A percentile compares a stretch with the other conserved stretches of the same genome.
These are phyloP conservation scores for Picea mariana DNA, from an alignment of 83 land plant species.

Conservation along the genomic window DNA sequence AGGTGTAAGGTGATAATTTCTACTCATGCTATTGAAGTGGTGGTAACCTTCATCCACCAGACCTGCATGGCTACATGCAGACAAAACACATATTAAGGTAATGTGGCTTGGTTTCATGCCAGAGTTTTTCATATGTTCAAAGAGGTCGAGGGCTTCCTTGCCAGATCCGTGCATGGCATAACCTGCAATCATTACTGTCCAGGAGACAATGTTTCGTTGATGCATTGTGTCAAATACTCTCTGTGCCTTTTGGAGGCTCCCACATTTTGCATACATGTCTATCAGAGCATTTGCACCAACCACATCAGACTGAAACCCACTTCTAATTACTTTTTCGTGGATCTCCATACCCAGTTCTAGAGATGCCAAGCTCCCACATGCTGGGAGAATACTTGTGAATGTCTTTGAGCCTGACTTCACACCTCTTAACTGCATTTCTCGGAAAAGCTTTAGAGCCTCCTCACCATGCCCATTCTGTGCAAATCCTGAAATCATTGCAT, in stretches of 20 bases:
- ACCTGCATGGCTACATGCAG: constrained; percentile 12
- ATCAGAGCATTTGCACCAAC: no score
- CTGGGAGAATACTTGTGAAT: neutral
- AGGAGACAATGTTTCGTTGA: neutral
- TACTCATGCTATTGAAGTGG: neutral
- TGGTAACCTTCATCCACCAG: neutral
- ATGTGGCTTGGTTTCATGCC: neutral
- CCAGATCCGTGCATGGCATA: constrained; percentile 7
- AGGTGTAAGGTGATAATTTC: neutral
- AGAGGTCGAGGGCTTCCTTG: neutral
- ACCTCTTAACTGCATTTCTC: neutral
- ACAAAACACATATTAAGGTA: neutral
- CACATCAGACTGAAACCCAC: neutral
- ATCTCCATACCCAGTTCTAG: constrained; percentile 8
- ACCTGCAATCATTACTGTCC: constrained; percentile 9
- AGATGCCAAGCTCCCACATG: constrained; percentile 4
- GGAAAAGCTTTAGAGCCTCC: no score
- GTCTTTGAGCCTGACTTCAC: neutral
- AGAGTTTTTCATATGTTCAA: constrained; percentile 1
- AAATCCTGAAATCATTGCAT: no score
- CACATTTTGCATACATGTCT: no score
- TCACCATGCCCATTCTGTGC: no score
- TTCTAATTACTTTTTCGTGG: neutral
- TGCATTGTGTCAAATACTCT: neutral
- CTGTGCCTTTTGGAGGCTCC: neutral